Percentiles rank a stretch among this genome's conserved stretches.
phyloP scores from a whole-genome alignment of 306 rosid genomes.

The Fragaria nilgerrensis region DNA sequence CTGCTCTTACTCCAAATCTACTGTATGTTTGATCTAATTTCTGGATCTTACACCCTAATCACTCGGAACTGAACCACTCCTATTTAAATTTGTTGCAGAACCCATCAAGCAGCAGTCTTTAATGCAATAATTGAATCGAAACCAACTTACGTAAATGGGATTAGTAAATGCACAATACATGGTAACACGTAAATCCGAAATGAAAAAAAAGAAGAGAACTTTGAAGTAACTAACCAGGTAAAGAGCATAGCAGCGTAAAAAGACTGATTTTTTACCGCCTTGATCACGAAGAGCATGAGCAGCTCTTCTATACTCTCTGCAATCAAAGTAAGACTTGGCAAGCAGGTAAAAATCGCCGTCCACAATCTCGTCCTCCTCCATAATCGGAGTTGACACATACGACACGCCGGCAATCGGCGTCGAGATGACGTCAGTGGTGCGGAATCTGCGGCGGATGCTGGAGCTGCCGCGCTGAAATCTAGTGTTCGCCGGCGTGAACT shows the following conservation, averaged over 20 bases:
- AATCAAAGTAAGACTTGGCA: conserved; percentile 86
- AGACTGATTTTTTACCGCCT: conserved; percentile 64
- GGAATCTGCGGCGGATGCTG: conserved; percentile 80
- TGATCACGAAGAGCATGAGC: conserved; percentile 89
- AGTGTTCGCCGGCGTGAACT: conserved; percentile 90
- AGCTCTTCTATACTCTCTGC: conserved; percentile 86
- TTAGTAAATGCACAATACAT: neutral
- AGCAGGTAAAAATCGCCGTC: conserved; percentile 77
- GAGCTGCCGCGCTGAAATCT: conserved; percentile 97
- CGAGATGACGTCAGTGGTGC: conserved; percentile 47
- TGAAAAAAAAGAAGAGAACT: neutral
- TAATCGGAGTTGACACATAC: conserved; percentile 77
- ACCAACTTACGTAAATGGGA: neutral
- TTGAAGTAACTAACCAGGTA: conserved; percentile 54
- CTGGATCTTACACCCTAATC: conserved; percentile 5
- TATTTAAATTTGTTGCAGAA: neutral
- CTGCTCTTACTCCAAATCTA: neutral
- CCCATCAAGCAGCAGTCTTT: neutral
- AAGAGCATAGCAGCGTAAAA: conserved; percentile 80
- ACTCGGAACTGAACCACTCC: neutral
- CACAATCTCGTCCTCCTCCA: conserved; percentile 90
- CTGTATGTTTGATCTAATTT: neutral
- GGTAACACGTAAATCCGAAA: neutral
- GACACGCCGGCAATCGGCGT: conserved; percentile 81
- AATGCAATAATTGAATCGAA: neutral